A percentile compares a stretch with the other conserved stretches of the same genome.
phyloP scores from a whole-genome alignment of 768 basidiomycete genomes.

The Boletus insuetus region DNA sequence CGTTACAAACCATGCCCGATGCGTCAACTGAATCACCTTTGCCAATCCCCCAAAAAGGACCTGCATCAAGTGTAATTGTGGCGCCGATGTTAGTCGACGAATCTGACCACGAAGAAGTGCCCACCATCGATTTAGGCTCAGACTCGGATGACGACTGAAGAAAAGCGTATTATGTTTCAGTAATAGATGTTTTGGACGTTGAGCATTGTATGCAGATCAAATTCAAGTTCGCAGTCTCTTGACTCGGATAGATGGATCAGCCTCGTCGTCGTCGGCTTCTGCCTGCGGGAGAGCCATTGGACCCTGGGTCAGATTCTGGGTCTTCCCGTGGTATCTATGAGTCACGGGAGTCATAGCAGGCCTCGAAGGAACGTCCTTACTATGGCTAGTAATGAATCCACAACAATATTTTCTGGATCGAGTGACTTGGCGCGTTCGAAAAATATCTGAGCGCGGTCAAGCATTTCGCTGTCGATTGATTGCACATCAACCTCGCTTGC shows the following conservation, averaged over 20 bases:
- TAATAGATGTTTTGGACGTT: neutral
- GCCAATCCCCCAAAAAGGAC: slow-evolving; percentile 1
- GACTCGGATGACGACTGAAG: slow-evolving; percentile 55
- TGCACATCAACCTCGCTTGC: slow-evolving; percentile 1
- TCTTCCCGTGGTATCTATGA: slow-evolving; percentile 6
- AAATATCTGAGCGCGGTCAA: slow-evolving; percentile 50
- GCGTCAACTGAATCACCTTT: neutral
- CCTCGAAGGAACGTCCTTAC: slow-evolving; percentile 30
- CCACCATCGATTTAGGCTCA: slow-evolving; percentile 72
- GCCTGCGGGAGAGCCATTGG: slow-evolving; percentile 4
- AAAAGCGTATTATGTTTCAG: neutral
- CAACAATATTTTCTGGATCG: slow-evolving; percentile 56
- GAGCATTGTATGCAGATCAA: neutral
- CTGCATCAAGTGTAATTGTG: neutral
- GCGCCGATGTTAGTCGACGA: slow-evolving; percentile 28
- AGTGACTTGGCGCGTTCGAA: slow-evolving; percentile 60
- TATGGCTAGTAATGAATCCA: slow-evolving; percentile 52
- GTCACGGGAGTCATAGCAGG: neutral
- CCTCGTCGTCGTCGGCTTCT: slow-evolving; percentile 39
- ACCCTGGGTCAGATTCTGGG: slow-evolving; percentile 24
- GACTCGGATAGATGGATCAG: neutral
- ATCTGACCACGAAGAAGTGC: slow-evolving; percentile 76
- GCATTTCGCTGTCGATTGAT: slow-evolving; percentile 43
- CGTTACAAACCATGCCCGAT: neutral
- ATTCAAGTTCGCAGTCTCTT: slow-evolving; percentile 19